Evolutionary conservation across 202 grass and related monocot genomes (phyloP), one percentile per base, ranked within the genome.

Genomic region (Sporobolus alterniflorus): DNA sequence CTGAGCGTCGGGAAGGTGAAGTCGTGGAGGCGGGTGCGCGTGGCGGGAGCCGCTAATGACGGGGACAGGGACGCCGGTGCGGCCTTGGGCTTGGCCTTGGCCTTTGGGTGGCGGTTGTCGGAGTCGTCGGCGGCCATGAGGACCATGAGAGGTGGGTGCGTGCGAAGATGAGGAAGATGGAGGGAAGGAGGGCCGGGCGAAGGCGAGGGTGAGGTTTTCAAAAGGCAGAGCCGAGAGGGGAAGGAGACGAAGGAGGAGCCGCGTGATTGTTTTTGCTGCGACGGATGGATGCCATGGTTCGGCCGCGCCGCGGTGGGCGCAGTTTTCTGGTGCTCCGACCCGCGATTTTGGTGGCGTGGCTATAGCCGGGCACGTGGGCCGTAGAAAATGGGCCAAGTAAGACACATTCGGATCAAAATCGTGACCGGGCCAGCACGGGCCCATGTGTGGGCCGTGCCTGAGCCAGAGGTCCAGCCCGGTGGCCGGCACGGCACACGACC

Each of bases 1-100:
- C n/a, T 62, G 64, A 71, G 76, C 57, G 70, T 73, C 81, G 77
- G 68, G 82, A 90, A 91, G 74, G 78, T 69, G 82, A 88, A 94
- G 64, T 26, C n/a, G 75, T 75, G 62, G 84, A 87, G 74, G 29
- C 24, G 74, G 51, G 76, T 47, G 14, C 64, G 56, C 32, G 61
- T 22, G 39, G 70, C 46, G 36, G 57, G 79, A 36, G 56, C 39
- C 74, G 50, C 22, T 11, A n/a, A 44, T 1, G 68, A 8, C 16
- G 33, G 9, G 1, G 78, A 43, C 20, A 43, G 4, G 32, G 44
- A 3, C n/a, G 44, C 40, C 1, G 52, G 25, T 5, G 34, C 40
- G 71, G 78, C 2, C 9, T 21, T n/a, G 1, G 20, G 3, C 26
- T 30, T 11, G 47, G 28, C 5, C 47, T 78, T 78, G 13, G 16